phyloP scores from a whole-genome alignment of 2,329 filamentous ascomycete species.

The Mariannaea sp. region DNA sequence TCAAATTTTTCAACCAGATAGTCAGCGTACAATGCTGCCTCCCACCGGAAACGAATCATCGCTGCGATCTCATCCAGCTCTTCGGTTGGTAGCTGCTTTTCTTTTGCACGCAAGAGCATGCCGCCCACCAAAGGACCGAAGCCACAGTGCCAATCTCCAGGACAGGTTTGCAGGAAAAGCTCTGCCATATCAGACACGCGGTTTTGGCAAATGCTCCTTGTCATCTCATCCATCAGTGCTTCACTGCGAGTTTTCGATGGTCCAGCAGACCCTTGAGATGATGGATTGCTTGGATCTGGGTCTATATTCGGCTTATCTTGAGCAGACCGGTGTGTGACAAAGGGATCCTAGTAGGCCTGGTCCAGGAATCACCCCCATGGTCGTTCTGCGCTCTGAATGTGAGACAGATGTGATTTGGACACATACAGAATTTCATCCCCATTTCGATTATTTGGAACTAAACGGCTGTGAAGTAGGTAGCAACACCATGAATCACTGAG shows the following conservation, averaged over 20 bases:
- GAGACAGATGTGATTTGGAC: too few species aligned
- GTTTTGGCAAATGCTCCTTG: not conserved
- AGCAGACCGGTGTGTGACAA: not conserved
- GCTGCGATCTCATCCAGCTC: not conserved
- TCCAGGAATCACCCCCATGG: not conserved
- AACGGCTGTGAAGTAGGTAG: too few species aligned
- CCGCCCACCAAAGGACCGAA: not conserved
- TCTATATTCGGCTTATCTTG: not conserved
- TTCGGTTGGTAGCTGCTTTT: not conserved
- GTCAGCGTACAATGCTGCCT: not conserved
- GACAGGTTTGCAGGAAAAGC: conserved; percentile 5
- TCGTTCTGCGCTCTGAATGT: conserved; percentile 8
- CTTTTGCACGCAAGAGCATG: not conserved
- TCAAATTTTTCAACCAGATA: not conserved
- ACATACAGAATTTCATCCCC: too few species aligned
- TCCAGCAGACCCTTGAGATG: not conserved
- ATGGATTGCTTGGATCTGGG: not conserved
- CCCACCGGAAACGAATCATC: conserved; percentile 1
- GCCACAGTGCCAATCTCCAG: not conserved
- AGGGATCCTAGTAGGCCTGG: conserved; percentile 1
- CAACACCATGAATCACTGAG: too few species aligned
- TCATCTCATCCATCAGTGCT: conserved; percentile 10
- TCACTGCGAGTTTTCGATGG: not conserved
- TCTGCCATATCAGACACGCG: not conserved
- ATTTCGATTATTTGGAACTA: too few species aligned